Evolutionary conservation across 805 yeast genomes (phyloP), one percentile per base, ranked within the genome.

Genomic region (Yamadazyma akitaensis): DNA sequence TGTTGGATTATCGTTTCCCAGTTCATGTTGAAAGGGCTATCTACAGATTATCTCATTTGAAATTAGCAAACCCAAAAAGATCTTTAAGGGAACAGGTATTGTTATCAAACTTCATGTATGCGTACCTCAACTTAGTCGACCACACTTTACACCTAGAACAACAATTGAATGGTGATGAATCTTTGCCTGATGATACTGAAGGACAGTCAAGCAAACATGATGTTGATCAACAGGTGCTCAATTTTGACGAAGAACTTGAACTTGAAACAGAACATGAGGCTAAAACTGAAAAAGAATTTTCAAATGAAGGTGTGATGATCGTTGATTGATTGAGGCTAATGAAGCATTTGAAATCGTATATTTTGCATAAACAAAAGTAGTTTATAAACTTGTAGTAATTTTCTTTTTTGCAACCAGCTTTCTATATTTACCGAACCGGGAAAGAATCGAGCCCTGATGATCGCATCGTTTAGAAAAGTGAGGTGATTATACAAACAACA

Each of bases 1-100:
- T 87, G 96, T 71, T 86, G 48, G 92, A 86, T 60, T 83, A 85
- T 57, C 73, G 99, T 52, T 86, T 88, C 63, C 97, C 98, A 0
- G 82, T 94, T 39, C 97, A 92, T 64, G 96, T 94, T 37, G 99
- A 94, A 65, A 76, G 99, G 35, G 99, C 99, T 0, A 87, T 94
- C 43, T 94, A 94, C 65, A 73, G 99, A 47, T 73, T 94, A 46
- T 87, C 96, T 44, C 99, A 94, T 65, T 70, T 94, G 62, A 94
- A 94, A 64, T 74, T 94, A 53, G 96, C 98, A 21, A 96, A 94
- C 64, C 92, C 98, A 1, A 86, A 89, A 60, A 73, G 98, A 49
- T 94, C 95, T 25, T 69, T 94, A 51, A 76, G 90, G 33, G 97
- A 94, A 63, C 99, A 94, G 63, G 99, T 94, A 1, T 64, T 94